Conservation (phyloP, 2,329 filamentous ascomycete species). For the Fusarium sarcochroum region DNA sequence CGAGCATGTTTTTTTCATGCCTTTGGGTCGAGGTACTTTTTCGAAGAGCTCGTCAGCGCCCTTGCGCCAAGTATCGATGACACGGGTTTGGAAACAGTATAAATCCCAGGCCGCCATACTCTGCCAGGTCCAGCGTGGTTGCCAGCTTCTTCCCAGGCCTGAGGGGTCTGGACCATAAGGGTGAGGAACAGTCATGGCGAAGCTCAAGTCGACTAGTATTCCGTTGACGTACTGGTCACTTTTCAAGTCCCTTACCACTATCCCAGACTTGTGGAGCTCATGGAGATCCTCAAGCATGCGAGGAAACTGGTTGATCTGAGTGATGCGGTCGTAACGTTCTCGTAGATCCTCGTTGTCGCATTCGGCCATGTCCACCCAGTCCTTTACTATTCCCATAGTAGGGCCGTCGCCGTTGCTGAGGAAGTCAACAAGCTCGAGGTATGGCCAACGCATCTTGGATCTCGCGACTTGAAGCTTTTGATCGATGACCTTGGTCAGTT, state of each 20-base stretch:
- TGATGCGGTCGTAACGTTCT: background rate
- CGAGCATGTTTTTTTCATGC: background rate
- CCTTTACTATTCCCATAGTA: slow-evolving; percentile 16
- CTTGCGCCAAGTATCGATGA: slow-evolving; percentile 3
- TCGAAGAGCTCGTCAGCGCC: background rate
- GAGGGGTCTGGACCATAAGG: slow-evolving; percentile 3
- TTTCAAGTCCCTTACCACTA: slow-evolving; percentile 7
- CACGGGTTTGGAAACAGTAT: background rate
- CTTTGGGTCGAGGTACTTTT: too few relatives aligned
- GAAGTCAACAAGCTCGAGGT: background rate
- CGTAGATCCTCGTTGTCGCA: background rate
- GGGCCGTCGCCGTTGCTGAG: background rate
- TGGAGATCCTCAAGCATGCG: slow-evolving; percentile 16
- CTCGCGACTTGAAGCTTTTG: background rate
- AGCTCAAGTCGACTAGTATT: slow-evolving; percentile 14
- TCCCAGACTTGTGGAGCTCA: slow-evolving; percentile 2
- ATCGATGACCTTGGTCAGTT: background rate
- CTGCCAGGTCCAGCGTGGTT: slow-evolving; percentile 14
- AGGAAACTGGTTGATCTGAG: background rate
- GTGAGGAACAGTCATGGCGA: background rate
- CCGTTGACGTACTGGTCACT: slow-evolving; percentile 20
- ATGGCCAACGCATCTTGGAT: background rate
- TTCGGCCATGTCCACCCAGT: slow-evolving; percentile 14
- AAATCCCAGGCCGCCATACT: slow-evolving; percentile 25
- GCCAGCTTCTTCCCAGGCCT: background rate